These are phyloP conservation scores for Geranium incanum DNA, from an alignment of 441 rosid species.

Conservation along the genomic window DNA sequence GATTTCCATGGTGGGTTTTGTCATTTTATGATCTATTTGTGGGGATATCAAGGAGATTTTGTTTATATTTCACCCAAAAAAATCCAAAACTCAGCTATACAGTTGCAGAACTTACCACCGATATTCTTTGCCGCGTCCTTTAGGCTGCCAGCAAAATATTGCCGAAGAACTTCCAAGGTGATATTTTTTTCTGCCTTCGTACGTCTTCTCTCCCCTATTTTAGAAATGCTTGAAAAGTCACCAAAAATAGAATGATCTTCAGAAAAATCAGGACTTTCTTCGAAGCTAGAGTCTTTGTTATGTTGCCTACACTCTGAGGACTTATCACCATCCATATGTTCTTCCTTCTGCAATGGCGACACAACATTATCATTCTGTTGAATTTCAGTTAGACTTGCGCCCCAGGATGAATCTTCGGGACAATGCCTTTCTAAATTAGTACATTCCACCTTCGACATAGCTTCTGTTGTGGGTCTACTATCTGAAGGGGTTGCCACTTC, in stretches of 20 bases:
- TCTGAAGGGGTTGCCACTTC: too few species aligned
- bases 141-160: conserved; percentile 73
- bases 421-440: conserved; percentile 27
- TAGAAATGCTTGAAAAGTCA: conserved; percentile 38
- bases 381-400: conserved; percentile 22
- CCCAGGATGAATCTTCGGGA: conserved; percentile 32
- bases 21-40: too few species aligned
- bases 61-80: too few species aligned
- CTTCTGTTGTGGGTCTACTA: too few species aligned
- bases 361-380: conserved; percentile 25
- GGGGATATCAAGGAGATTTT: too few species aligned
- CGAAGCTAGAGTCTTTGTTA: conserved; percentile 29
- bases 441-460: conserved; percentile 3
- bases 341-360: conserved; percentile 23
- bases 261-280: conserved; percentile 32
- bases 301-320: conserved; percentile 18
- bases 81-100: not conserved
- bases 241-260: conserved; percentile 34
- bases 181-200: conserved; percentile 62
- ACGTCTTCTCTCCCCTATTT: conserved; percentile 46
- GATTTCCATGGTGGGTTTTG: too few species aligned
- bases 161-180: conserved; percentile 58
- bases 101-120: conserved; percentile 52
- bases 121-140: conserved; percentile 84
- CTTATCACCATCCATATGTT: conserved; percentile 25